Evolutionary conservation across 2,329 filamentous ascomycete genomes (phyloP).

Genomic region (Penicillium sp.): DNA sequence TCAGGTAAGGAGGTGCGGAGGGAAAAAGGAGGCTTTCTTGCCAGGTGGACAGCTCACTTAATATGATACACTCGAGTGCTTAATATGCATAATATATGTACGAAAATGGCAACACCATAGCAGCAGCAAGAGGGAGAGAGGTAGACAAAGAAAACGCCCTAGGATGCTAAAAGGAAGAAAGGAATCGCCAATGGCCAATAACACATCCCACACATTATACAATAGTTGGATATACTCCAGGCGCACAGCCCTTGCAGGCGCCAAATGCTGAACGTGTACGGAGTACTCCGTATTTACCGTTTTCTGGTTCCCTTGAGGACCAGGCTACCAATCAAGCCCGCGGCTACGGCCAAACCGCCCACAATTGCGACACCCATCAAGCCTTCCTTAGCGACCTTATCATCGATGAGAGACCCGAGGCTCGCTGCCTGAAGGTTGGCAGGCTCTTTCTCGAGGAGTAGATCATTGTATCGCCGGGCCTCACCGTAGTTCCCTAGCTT

Average conservation of each 20-base stretch:
- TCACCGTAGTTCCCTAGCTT: slow-evolving; percentile 98
- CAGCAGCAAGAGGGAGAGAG: slow-evolving; percentile 1
- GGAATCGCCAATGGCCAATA: slow-evolving; percentile 15
- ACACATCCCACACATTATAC: slow-evolving; percentile 11
- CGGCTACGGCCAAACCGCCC: slow-evolving; percentile 86
- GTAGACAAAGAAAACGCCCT: slow-evolving; percentile 3
- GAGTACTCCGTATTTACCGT: slow-evolving; percentile 40
- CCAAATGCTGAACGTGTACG: slow-evolving; percentile 6
- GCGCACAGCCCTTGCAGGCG: slow-evolving; percentile 22
- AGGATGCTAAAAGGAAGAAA: slow-evolving; percentile 4
- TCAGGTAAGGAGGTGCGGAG: neutral
- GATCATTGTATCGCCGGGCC: slow-evolving; percentile 90
- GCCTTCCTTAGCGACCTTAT: slow-evolving; percentile 93
- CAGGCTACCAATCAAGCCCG: slow-evolving; percentile 88
- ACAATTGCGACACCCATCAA: slow-evolving; percentile 93
- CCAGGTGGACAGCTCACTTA: neutral
- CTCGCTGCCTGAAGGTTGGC: slow-evolving; percentile 88
- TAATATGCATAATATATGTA: neutral
- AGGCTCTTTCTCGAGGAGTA: slow-evolving; percentile 86
- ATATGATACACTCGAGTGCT: neutral
- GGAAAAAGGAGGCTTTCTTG: neutral
- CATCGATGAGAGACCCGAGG: slow-evolving; percentile 84
- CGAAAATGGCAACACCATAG: neutral
- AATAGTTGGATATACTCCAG: slow-evolving; percentile 6
- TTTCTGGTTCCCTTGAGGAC: slow-evolving; percentile 74